Evolutionary conservation across 768 basidiomycete species (phyloP).

Genomic region (Pulveroboletus sp.): DNA sequence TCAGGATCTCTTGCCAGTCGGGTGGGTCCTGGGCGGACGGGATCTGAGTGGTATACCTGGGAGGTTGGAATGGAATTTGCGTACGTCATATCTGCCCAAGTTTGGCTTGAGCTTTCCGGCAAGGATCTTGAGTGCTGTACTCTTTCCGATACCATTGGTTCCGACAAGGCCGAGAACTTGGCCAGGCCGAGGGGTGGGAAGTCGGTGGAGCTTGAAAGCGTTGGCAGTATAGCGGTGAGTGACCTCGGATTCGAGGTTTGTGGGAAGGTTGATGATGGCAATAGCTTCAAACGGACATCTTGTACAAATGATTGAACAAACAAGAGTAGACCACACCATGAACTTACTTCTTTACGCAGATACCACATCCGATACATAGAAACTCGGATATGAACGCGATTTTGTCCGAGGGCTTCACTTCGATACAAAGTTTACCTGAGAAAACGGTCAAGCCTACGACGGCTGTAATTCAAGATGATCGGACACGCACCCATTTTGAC

Average conservation of each 20-base stretch:
- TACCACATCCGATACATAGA: slow-evolving; percentile 99
- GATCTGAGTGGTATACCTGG: not conserved
- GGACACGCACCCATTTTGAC: slow-evolving; percentile 85
- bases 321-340: not conserved
- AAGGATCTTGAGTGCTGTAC: slow-evolving; percentile 93
- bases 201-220: slow-evolving; percentile 96
- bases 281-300: slow-evolving; percentile 99
- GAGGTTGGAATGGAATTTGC: slow-evolving; percentile 23
- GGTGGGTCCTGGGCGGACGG: slow-evolving; percentile 73
- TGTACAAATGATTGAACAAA: slow-evolving; percentile 2
- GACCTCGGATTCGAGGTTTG: slow-evolving; percentile 92
- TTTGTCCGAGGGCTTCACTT: slow-evolving; percentile 94
- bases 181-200: slow-evolving; percentile 95
- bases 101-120: slow-evolving; percentile 98
- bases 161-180: slow-evolving; percentile 99
- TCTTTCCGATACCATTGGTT: slow-evolving; percentile 99
- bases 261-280: slow-evolving; percentile 97
- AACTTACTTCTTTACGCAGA: slow-evolving; percentile 97
- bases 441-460: not conserved
- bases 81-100: slow-evolving; percentile 91
- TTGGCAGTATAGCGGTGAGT: slow-evolving; percentile 99
- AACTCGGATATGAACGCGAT: slow-evolving; percentile 99
- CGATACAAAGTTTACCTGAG: slow-evolving; percentile 94
- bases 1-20: slow-evolving; percentile 98
- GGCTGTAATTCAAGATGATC: not conserved